Conservation (phyloP, 139 green algal species). For the Marvania coccoides region DNA sequence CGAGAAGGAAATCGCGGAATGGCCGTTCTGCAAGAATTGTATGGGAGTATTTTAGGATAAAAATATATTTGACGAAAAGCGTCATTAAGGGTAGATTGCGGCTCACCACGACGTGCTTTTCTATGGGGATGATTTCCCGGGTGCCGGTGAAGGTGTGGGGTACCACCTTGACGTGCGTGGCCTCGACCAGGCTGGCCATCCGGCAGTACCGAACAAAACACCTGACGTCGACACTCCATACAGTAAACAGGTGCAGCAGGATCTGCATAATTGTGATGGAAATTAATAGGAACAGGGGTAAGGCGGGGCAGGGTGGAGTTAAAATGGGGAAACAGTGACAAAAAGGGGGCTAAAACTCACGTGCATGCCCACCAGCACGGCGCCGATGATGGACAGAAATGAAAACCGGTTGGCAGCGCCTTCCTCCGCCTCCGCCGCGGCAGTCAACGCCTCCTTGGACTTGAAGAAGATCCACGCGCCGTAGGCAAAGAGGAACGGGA, state of each 20-base stretch:
- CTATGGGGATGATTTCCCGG: slow-evolving; percentile 54
- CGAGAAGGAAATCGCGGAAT: slow-evolving; percentile 59
- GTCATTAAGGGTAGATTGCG: neutral
- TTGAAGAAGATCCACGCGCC: neutral
- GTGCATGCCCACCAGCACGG: neutral
- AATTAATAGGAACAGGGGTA: neutral
- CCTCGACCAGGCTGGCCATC: neutral
- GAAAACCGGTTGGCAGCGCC: neutral
- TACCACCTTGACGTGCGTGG: slow-evolving; percentile 43
- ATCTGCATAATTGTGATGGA: slow-evolving; percentile 8
- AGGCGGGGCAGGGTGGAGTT: neutral
- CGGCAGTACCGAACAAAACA: slow-evolving; percentile 5
- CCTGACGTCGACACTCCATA: slow-evolving; percentile 27
- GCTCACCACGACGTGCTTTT: slow-evolving; percentile 37
- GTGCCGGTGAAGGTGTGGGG: slow-evolving; percentile 52
- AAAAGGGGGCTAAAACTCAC: neutral
- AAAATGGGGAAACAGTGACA: neutral
- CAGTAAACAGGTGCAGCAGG: slow-evolving; percentile 13
- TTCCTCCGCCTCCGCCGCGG: neutral
- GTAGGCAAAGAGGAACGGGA: slow-evolving; percentile 4
- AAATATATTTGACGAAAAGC: no score
- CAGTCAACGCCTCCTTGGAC: neutral
- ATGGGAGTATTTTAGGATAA: no score
- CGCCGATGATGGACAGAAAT: neutral
- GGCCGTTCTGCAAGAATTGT: slow-evolving; percentile 18